These are phyloP conservation scores for Trichoderma semiorbis DNA, from an alignment of 2,329 filamentous ascomycete genomes.

Conservation along the genomic window DNA sequence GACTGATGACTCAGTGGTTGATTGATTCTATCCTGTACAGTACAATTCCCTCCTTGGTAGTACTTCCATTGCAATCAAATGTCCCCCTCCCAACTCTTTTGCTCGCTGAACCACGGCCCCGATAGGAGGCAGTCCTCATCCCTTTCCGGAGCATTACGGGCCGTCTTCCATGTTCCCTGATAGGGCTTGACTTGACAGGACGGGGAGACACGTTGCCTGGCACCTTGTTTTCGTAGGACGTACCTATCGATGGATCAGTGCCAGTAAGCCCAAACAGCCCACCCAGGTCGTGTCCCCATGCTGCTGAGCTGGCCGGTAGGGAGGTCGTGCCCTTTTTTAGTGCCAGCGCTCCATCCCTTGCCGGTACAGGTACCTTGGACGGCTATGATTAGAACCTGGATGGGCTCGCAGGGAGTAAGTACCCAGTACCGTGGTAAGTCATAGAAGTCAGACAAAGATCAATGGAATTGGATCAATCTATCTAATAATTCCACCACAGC, in stretches of 20 bases:
- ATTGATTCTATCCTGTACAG: neutral
- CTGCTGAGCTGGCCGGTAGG: slow-evolving; percentile 14
- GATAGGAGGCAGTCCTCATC: slow-evolving; percentile 8
- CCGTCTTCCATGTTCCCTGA: neutral
- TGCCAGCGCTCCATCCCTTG: slow-evolving; percentile 4
- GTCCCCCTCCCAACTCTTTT: neutral
- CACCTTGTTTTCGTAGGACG: neutral
- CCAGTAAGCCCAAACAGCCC: slow-evolving; percentile 11
- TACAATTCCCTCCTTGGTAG: neutral
- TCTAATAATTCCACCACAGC: neutral
- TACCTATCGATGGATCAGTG: neutral
- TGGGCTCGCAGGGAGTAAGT: neutral
- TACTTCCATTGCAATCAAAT: neutral
- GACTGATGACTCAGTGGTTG: neutral
- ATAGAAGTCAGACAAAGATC: neutral
- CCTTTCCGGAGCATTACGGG: neutral
- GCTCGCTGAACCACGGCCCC: neutral
- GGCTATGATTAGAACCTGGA: neutral
- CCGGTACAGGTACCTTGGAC: neutral
- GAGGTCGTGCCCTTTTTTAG: neutral
- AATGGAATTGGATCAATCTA: neutral
- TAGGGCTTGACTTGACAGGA: slow-evolving; percentile 2
- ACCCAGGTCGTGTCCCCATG: neutral
- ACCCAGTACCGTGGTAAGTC: neutral
- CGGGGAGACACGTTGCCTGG: slow-evolving; percentile 3